A percentile compares a stretch with the other conserved stretches of the same genome.
These are phyloP conservation scores for Clarireedia paspali DNA, from an alignment of 2,329 filamentous ascomycete species.

Conservation along the genomic window DNA sequence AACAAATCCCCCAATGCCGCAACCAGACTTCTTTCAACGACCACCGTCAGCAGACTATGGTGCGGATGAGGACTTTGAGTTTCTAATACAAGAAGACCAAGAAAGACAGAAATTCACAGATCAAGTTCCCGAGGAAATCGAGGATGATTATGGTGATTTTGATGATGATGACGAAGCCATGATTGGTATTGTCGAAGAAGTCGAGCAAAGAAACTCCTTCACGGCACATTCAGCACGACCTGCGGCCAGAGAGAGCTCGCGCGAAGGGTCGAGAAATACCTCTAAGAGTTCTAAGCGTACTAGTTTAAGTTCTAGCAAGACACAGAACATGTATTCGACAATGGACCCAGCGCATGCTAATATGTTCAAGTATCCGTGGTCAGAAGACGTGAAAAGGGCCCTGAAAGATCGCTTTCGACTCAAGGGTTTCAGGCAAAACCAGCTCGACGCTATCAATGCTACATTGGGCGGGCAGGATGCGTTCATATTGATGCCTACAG, in stretches of 20 bases:
- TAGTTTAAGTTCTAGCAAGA: background rate
- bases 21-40: constrained; percentile 7
- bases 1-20: background rate
- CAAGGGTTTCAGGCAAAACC: constrained; percentile 80
- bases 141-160: constrained; percentile 22
- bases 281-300: constrained; percentile 12
- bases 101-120: constrained; percentile 10
- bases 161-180: constrained; percentile 32
- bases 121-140: constrained; percentile 7
- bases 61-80: constrained; percentile 20
- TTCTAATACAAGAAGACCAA: constrained; percentile 22
- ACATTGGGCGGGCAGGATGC: constrained; percentile 81
- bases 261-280: constrained; percentile 15
- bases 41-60: constrained; percentile 16
- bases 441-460: constrained; percentile 92
- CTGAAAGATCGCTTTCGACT: constrained; percentile 79
- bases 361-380: constrained; percentile 70
- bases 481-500: constrained; percentile 96
- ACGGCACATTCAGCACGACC: constrained; percentile 17
- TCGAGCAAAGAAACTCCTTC: constrained; percentile 32
- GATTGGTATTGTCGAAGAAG: constrained; percentile 35
- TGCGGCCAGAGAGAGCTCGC: constrained; percentile 12
- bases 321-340: constrained; percentile 26
- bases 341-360: constrained; percentile 34
- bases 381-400: constrained; percentile 71